These are phyloP conservation scores for Claviceps humidiphila DNA, from an alignment of 2,329 filamentous ascomycete genomes.

Conservation along the genomic window DNA sequence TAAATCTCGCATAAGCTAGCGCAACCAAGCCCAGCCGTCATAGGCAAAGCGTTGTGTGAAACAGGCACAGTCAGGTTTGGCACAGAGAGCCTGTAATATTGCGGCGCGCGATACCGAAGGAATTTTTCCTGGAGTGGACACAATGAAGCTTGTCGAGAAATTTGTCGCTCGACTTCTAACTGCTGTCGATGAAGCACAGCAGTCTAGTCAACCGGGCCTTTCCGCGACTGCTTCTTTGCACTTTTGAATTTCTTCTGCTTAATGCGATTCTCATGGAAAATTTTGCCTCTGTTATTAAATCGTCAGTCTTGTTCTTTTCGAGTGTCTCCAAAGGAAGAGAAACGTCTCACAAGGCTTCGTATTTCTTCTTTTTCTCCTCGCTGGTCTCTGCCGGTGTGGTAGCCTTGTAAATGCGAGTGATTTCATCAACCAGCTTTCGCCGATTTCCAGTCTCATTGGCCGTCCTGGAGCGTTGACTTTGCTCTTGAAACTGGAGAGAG, in stretches of 20 bases:
- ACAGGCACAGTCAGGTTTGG: too few relatives aligned
- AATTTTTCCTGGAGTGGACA: too few relatives aligned
- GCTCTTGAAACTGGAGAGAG: constrained; percentile 40
- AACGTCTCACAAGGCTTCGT: constrained; percentile 29
- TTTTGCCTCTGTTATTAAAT: constrained; percentile 27
- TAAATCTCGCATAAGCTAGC: too few relatives aligned
- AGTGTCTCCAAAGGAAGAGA: neutral
- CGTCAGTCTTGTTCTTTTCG: neutral
- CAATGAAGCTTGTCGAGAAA: neutral
- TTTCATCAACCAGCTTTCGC: constrained; percentile 33
- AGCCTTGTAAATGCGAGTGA: constrained; percentile 32
- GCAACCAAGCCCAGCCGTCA: too few relatives aligned
- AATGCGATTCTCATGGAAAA: constrained; percentile 31
- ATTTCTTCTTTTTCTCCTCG: constrained; percentile 33
- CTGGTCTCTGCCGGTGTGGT: constrained; percentile 34
- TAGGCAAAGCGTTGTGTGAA: too few relatives aligned
- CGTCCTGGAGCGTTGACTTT: constrained; percentile 37
- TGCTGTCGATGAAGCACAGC: neutral
- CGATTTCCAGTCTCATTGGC: constrained; percentile 41
- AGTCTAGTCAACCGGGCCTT: constrained; percentile 18
- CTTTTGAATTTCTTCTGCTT: constrained; percentile 35
- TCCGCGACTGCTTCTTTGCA: constrained; percentile 36
- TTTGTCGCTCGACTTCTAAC: neutral
- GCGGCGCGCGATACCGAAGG: too few relatives aligned
- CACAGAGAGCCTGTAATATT: too few relatives aligned